Percentiles rank a stretch among this genome's conserved stretches.
Conservation (phyloP, 208 protist species). For the Histomonas meleagridis region DNA sequence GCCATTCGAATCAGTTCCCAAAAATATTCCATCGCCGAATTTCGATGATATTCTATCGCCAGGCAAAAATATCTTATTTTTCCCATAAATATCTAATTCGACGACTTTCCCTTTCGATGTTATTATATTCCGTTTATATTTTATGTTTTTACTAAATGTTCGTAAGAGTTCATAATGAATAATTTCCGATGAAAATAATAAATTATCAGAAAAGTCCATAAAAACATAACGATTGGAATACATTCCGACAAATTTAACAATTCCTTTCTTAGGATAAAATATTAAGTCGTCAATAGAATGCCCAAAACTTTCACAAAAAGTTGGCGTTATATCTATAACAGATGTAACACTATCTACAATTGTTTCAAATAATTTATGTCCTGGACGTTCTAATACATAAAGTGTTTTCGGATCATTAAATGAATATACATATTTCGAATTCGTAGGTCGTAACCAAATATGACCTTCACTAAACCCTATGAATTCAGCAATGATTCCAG, state of each 20-base stretch:
- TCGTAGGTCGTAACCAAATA: neutral
- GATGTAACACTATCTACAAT: neutral
- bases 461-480: neutral
- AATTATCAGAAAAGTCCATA: neutral
- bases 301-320: neutral
- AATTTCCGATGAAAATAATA: neutral
- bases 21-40: neutral
- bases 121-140: neutral
- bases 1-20: neutral
- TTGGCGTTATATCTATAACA: neutral
- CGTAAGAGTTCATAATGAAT: neutral
- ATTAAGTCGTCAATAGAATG: neutral
- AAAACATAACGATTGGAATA: neutral
- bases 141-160: neutral
- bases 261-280: neutral
- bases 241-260: neutral
- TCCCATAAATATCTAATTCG: neutral
- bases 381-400: neutral
- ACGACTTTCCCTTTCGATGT: neutral
- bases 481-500: neutral
- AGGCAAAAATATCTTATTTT: neutral
- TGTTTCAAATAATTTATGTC: neutral
- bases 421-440: neutral
- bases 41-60: neutral
- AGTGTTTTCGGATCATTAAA: neutral